Evolutionary conservation across 2,329 filamentous ascomycete genomes (phyloP), one percentile per base, ranked within the genome.

Genomic region (Xylaria sp.): DNA sequence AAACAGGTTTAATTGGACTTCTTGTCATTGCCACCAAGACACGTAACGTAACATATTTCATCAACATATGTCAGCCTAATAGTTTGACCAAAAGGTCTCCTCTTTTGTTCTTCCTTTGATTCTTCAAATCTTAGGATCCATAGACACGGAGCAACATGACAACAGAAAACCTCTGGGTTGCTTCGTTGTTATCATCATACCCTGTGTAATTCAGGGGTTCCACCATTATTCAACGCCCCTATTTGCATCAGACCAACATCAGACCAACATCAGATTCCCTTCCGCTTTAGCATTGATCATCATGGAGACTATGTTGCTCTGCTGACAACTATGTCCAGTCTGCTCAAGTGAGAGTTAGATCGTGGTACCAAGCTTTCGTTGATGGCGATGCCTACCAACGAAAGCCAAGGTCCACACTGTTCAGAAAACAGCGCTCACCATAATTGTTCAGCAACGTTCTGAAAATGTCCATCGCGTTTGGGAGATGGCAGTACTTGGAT

Each of bases 1-100:
- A 5, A 39, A 13, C 5, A 36, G 51, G 20, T 53, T 53, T 66
- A 66, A 63, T 53, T 54, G 54, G 59, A 63, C 57, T 54, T 54
- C 64, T 22, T 54, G 22, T 44, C 5, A 49, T 60, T 2, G 15
- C 42, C 56, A 55, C 50, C 56, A 50, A 42, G n/a, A n/a, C n/a
- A 17, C 33, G 3, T n/a, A n/a, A n/a, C 47, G 22, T 59, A 36
- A 2, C 38, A 53, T 25, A 27, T 25, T 36, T 20, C 44, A 44
- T 36, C 29, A 22, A 42, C 13, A 31, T n/a, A 36, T 58, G 33
- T 56, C 44, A 63, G 20, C 45, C 25, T 44, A 29, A 29, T 9
- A 44, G 36, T n/a, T 50, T n/a, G 10, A 39, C 3, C 17, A 7
- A 15, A 45, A 42, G n/a, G n/a, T 17, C 50, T 49, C 22, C 4